Evolutionary conservation across 495 filamentous ascomycete genomes (phyloP).

Genomic region (Sordaria brevicollis): DNA sequence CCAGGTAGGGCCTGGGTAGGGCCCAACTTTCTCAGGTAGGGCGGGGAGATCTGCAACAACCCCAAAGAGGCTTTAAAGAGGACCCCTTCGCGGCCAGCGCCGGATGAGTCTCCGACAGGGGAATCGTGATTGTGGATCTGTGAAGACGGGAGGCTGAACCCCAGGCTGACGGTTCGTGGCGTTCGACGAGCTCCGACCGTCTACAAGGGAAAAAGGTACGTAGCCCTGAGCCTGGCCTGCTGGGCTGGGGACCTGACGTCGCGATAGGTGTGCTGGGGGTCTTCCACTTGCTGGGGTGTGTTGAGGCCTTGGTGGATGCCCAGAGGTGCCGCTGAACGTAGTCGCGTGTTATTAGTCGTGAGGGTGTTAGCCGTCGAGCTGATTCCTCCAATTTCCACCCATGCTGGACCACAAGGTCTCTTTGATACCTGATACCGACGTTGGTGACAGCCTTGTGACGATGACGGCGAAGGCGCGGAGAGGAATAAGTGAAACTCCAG

Average conservation of each 20-base stretch:
- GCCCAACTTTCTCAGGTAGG: conserved; percentile 1
- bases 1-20: neutral
- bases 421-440: neutral
- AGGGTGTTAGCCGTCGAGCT: neutral
- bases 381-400: neutral
- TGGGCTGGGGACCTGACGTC: neutral
- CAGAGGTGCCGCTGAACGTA: neutral
- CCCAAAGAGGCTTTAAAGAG: conserved; percentile 7
- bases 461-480: neutral
- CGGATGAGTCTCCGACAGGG: conserved; percentile 13
- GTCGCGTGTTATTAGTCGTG: neutral
- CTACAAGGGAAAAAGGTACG: neutral
- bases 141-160: conserved; percentile 8
- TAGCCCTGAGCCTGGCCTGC: neutral
- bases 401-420: neutral
- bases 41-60: conserved; percentile 19
- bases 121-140: conserved; percentile 14
- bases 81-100: conserved; percentile 10
- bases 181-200: neutral
- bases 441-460: neutral
- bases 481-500: neutral
- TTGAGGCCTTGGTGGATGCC: neutral
- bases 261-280: neutral
- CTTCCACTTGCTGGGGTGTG: neutral
- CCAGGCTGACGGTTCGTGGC: conserved; percentile 4